phyloP scores from a whole-genome alignment of 2,329 filamentous ascomycete genomes.

The Zymoseptoria ardabiliae region DNA sequence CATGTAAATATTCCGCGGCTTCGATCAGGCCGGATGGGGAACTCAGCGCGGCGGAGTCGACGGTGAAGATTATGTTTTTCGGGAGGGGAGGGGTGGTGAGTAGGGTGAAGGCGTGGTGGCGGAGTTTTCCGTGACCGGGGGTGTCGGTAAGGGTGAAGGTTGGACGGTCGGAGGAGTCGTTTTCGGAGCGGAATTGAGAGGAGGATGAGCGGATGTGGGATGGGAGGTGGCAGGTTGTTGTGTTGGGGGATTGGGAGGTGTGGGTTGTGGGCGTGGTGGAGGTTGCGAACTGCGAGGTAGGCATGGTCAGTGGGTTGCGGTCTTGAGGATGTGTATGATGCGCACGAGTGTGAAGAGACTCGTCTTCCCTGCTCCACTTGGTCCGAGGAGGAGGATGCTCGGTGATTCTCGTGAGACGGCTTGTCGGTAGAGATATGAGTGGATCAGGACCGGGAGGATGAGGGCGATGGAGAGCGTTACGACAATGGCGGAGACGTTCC shows the following conservation, averaged over 20 bases:
- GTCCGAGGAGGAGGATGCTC: constrained; percentile 72
- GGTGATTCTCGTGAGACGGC: constrained; percentile 54
- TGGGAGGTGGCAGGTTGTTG: constrained; percentile 51
- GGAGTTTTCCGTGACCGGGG: constrained; percentile 90
- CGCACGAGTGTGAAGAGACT: constrained; percentile 69
- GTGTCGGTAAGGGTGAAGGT: constrained; percentile 79
- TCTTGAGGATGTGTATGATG: not conserved
- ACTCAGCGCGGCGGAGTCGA: constrained; percentile 57
- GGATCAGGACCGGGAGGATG: constrained; percentile 67
- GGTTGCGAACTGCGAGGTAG: constrained; percentile 43
- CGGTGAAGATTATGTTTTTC: constrained; percentile 72
- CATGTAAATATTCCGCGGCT: constrained; percentile 78
- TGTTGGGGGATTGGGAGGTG: constrained; percentile 54
- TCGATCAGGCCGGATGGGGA: constrained; percentile 52
- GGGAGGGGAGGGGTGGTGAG: constrained; percentile 47
- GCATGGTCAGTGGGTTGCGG: not conserved
- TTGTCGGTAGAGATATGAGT: constrained; percentile 63
- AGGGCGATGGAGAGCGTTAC: constrained; percentile 65
- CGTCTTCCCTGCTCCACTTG: constrained; percentile 80
- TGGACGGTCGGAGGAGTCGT: constrained; percentile 54
- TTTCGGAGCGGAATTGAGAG: constrained; percentile 57
- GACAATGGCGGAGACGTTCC: constrained; percentile 47
- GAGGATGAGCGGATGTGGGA: constrained; percentile 46
- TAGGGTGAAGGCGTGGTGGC: constrained; percentile 55
- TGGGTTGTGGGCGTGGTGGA: constrained; percentile 50